A percentile compares a stretch with the other conserved stretches of the same genome.
These are phyloP conservation scores for Pseudogymnoascus verrucosus DNA, from an alignment of 2,329 filamentous ascomycete genomes.

Conservation along the genomic window DNA sequence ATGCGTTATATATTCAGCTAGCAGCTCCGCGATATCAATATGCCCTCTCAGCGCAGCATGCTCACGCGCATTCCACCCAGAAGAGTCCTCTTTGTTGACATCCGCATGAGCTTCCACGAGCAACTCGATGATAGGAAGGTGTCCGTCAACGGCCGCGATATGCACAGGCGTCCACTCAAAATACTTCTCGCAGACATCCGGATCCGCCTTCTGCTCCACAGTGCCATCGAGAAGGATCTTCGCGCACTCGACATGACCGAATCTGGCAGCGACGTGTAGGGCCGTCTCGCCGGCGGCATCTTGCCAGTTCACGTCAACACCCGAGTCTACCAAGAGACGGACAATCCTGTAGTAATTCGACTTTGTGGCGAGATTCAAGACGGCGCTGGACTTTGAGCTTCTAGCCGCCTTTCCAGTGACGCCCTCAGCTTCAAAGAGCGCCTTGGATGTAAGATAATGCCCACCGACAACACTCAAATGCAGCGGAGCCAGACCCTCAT, in stretches of 20 bases:
- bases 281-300: slow-evolving; percentile 87
- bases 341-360: slow-evolving; percentile 81
- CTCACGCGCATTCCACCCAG: slow-evolving; percentile 89
- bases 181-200: slow-evolving; percentile 71
- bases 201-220: slow-evolving; percentile 60
- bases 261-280: slow-evolving; percentile 82
- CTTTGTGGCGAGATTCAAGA: slow-evolving; percentile 79
- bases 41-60: slow-evolving; percentile 88
- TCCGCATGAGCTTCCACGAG: slow-evolving; percentile 73
- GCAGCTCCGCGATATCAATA: slow-evolving; percentile 64
- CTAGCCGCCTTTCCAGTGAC: slow-evolving; percentile 31
- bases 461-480: slow-evolving; percentile 90
- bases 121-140: slow-evolving; percentile 64
- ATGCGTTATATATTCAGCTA: slow-evolving; percentile 39
- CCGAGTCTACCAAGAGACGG: slow-evolving; percentile 77
- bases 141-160: slow-evolving; percentile 84
- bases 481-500: slow-evolving; percentile 81
- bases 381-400: slow-evolving; percentile 70
- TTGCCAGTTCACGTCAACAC: slow-evolving; percentile 88
- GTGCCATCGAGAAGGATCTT: slow-evolving; percentile 65
- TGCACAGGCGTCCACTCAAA: slow-evolving; percentile 96
- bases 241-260: slow-evolving; percentile 76
- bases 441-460: slow-evolving; percentile 76
- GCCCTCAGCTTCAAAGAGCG: slow-evolving; percentile 71
- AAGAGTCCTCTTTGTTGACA: slow-evolving; percentile 66